phyloP scores from a whole-genome alignment of 2,329 filamentous ascomycete genomes.

The Gnomoniopsis sp. region DNA sequence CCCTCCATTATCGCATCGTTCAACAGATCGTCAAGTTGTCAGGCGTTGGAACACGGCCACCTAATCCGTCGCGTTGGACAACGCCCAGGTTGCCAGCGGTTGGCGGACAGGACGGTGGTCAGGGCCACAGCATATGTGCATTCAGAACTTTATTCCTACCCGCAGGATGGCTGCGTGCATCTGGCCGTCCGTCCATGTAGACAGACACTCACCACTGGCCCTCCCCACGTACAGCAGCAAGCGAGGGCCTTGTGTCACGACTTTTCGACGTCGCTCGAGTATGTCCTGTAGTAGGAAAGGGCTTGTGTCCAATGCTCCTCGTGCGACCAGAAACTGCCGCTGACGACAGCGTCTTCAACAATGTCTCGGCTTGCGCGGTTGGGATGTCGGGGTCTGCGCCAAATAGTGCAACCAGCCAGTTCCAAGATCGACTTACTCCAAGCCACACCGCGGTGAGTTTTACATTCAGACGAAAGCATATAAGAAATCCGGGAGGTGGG shows the following conservation, averaged over 20 bases:
- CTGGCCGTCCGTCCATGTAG: not conserved
- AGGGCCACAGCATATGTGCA: not conserved
- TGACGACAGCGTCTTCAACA: not conserved
- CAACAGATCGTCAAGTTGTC: not conserved
- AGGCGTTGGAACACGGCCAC: not conserved
- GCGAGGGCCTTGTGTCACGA: not conserved
- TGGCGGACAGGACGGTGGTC: not conserved
- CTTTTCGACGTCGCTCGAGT: not conserved
- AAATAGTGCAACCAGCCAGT: not conserved
- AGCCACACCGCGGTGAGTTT: not conserved
- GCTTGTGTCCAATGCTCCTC: not conserved
- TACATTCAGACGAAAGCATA: not conserved
- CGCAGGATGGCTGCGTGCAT: not conserved
- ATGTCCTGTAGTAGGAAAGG: not conserved
- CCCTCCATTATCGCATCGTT: not conserved
- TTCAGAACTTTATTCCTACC: not conserved
- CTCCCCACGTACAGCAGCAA: not conserved
- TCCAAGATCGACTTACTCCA: not conserved
- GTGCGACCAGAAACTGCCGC: not conserved
- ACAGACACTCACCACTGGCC: not conserved
- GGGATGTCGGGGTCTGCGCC: not conserved
- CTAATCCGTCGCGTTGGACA: not conserved
- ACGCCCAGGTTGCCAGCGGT: not conserved
- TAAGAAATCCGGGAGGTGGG: not conserved
- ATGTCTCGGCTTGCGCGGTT: not conserved